phyloP scores from a whole-genome alignment of 2,329 filamentous ascomycete species.

The Scedosporium boydii region DNA sequence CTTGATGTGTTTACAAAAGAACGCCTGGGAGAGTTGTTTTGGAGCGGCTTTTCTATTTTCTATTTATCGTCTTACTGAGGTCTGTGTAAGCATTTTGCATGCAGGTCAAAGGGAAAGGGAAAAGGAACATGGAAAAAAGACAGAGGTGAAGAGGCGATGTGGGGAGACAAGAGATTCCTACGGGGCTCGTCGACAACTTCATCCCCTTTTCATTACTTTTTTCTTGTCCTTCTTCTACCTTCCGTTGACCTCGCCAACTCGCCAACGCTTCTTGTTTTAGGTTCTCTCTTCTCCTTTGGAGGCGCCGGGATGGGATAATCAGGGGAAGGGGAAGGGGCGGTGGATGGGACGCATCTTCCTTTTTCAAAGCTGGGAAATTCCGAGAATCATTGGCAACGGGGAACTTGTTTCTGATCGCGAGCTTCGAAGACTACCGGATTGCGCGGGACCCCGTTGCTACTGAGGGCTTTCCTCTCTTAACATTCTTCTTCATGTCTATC shows the following conservation, averaged over 20 bases:
- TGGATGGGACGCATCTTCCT: background rate
- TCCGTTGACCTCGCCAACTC: background rate
- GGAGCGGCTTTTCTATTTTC: background rate
- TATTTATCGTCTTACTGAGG: background rate
- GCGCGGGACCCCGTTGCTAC: background rate
- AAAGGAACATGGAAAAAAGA: background rate
- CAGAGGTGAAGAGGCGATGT: background rate
- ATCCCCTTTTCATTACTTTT: background rate
- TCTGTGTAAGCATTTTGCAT: background rate
- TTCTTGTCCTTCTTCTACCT: background rate
- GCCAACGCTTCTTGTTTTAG: background rate
- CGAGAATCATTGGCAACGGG: background rate
- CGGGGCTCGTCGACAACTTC: background rate
- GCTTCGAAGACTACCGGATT: background rate
- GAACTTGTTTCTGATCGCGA: background rate
- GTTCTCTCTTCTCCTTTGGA: background rate
- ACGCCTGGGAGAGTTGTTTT: background rate
- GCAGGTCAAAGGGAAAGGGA: background rate
- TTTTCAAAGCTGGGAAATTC: background rate
- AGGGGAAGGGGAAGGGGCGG: background rate
- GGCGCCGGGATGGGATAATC: background rate
- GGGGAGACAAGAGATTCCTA: conserved; percentile 1
- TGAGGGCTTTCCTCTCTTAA: background rate
- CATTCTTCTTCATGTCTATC: background rate
- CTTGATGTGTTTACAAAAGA: background rate